A percentile compares a stretch with the other conserved stretches of the same genome.
Conservation (phyloP, 768 basidiomycete genomes). For the Lactifluus volemus region DNA sequence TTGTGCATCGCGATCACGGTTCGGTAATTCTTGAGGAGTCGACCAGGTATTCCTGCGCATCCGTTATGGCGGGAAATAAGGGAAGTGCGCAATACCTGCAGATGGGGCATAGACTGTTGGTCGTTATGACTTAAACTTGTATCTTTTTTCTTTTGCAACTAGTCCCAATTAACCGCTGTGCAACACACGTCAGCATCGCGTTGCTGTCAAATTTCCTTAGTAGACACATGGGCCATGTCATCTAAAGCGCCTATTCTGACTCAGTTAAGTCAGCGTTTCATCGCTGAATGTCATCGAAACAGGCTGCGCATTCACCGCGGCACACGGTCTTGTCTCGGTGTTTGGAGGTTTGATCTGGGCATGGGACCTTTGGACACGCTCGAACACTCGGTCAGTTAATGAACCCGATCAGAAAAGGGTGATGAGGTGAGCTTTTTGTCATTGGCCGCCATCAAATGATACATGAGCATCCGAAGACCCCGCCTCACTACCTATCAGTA, state of each 20-base stretch:
- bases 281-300: not conserved
- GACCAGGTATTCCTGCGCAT: slow-evolving; percentile 17
- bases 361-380: not conserved
- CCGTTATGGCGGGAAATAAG: not conserved
- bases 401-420: not conserved
- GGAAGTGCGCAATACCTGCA: not conserved
- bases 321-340: not conserved
- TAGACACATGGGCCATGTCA: not conserved
- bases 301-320: not conserved
- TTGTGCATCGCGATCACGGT: not conserved
- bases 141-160: slow-evolving; percentile 1
- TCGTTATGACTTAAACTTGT: not conserved
- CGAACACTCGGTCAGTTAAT: not conserved
- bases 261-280: not conserved
- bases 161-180: not conserved
- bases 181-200: not conserved
- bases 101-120: not conserved
- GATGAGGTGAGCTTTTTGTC: slow-evolving; percentile 3
- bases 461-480: not conserved
- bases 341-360: not conserved
- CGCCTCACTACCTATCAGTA: not conserved
- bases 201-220: not conserved
- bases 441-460: slow-evolving; percentile 14
- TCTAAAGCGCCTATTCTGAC: not conserved
- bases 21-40: not conserved